Conservation (phyloP, 495 filamentous ascomycete species). For the Rostrohypoxylon terebratum region DNA sequence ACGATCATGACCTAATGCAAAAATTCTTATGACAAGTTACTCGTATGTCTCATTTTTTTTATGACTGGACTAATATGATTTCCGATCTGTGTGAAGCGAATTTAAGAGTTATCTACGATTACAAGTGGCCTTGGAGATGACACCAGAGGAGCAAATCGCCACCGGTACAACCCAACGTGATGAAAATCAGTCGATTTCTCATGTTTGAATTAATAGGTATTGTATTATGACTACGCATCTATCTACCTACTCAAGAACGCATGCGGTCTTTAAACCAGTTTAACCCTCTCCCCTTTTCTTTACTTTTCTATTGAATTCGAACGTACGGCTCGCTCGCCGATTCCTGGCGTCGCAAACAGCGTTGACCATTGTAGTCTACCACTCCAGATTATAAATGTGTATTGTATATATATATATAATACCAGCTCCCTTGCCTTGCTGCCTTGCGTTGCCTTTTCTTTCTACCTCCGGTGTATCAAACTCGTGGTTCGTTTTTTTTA, state of each 20-base stretch:
- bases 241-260: background rate
- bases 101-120: background rate
- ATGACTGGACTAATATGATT: background rate
- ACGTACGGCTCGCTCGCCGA: background rate
- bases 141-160: background rate
- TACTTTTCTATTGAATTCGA: background rate
- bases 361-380: background rate
- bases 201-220: background rate
- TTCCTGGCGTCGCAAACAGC: background rate
- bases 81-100: background rate
- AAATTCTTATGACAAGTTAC: conserved; percentile 27
- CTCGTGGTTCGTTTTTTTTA: background rate
- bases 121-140: background rate
- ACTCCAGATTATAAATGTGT: background rate
- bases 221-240: background rate
- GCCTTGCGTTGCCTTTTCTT: too few relatives aligned
- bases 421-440: conserved; percentile 10
- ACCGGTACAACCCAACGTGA: background rate
- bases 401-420: background rate
- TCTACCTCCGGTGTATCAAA: background rate
- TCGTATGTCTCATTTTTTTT: background rate
- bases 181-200: background rate
- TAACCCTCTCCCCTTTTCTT: background rate
- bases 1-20: conserved; percentile 44
- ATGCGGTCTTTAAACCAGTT: background rate